These are phyloP conservation scores for Physocladia obscura DNA, from an alignment of 192 early-diverging fungal species.

Conservation along the genomic window DNA sequence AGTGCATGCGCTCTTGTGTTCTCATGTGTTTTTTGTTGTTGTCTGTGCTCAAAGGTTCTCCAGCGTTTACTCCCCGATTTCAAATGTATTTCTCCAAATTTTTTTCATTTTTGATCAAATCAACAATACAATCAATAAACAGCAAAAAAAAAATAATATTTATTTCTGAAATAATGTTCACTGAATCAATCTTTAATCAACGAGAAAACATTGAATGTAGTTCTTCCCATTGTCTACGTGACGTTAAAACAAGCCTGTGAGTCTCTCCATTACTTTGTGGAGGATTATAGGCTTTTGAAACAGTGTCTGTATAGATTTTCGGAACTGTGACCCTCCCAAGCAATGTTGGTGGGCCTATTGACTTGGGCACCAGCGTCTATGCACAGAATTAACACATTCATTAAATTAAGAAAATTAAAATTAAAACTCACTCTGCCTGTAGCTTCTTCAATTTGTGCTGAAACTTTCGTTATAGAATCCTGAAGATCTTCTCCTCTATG, in stretches of 20 bases:
- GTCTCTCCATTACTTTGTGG: background rate
- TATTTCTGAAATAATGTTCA: background rate
- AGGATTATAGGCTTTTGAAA: background rate
- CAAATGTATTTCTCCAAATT: too few species aligned
- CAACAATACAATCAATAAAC: background rate
- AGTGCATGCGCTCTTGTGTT: too few species aligned
- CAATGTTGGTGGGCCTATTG: background rate
- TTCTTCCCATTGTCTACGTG: conserved; percentile 22
- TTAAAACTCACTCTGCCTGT: conserved; percentile 10
- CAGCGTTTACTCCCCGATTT: too few species aligned
- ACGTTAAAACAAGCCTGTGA: conserved; percentile 3
- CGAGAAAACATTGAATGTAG: conserved; percentile 19
- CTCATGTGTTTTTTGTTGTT: too few species aligned
- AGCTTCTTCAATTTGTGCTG: conserved; percentile 19
- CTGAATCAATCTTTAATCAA: too few species aligned
- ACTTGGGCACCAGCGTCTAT: conserved; percentile 7
- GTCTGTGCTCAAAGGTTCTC: too few species aligned
- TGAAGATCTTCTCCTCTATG: conserved; percentile 25
- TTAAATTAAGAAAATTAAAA: background rate
- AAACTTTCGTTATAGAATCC: conserved; percentile 23
- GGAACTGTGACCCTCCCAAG: conserved; percentile 15
- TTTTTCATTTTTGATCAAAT: too few species aligned
- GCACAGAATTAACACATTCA: background rate
- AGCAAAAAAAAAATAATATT: background rate
- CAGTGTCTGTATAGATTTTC: conserved; percentile 4